Conservation (phyloP, 177 flowering plant genomes). For the Vitis hybrid region DNA sequence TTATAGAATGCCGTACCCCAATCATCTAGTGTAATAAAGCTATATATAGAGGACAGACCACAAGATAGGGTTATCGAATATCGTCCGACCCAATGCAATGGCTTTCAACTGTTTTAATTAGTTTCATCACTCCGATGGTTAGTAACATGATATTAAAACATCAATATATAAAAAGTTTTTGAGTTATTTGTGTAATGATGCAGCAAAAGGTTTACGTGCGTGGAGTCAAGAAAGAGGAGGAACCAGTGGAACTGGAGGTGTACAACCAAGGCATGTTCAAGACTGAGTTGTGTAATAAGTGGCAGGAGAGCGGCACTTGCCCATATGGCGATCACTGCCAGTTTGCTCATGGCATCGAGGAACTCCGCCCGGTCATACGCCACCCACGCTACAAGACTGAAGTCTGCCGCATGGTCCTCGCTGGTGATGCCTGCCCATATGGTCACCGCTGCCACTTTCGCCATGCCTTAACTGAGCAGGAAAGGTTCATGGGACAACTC, state of each 20-base stretch:
- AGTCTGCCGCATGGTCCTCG: conserved; percentile 85
- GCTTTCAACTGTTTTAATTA: no score
- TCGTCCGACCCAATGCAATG: no score
- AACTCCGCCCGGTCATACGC: conserved; percentile 87
- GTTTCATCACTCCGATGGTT: no score
- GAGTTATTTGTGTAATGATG: conserved; percentile 2
- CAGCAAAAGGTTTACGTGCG: conserved; percentile 64
- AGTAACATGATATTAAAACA: neutral
- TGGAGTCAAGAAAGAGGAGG: conserved; percentile 56
- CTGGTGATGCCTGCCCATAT: conserved; percentile 73
- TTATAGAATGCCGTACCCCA: no score
- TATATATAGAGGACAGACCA: no score
- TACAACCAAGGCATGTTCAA: conserved; percentile 84
- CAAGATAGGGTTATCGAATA: no score
- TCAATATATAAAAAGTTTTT: neutral
- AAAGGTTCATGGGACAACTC: conserved; percentile 33
- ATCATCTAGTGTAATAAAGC: no score
- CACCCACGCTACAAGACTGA: conserved; percentile 98
- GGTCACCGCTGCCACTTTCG: conserved; percentile 97
- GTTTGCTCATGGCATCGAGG: conserved; percentile 83
- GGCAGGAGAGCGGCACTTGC: conserved; percentile 79
- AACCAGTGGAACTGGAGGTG: conserved; percentile 62
- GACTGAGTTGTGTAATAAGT: conserved; percentile 94
- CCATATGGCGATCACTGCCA: conserved; percentile 82
- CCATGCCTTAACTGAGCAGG: conserved; percentile 72